phyloP scores from a whole-genome alignment of 495 filamentous ascomycete genomes.

The Trichoderma virens region DNA sequence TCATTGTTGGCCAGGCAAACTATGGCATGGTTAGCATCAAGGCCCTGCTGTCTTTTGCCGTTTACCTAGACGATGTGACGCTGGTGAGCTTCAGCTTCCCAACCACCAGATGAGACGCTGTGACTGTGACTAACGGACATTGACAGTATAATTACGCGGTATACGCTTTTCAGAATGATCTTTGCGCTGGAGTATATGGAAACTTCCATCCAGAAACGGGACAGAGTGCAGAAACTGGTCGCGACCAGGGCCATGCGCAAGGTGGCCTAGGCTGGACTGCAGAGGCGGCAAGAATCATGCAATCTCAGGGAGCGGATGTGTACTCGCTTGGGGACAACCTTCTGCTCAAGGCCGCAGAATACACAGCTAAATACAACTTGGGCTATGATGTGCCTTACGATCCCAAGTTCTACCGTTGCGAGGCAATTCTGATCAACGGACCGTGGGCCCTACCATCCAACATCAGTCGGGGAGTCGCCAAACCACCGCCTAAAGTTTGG shows the following conservation, averaged over 20 bases:
- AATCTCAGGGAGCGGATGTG: constrained; percentile 28
- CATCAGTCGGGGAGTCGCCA: constrained; percentile 21
- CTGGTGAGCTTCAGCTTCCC: constrained; percentile 24
- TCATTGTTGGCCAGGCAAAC: constrained; percentile 29
- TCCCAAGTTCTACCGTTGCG: constrained; percentile 28
- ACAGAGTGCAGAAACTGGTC: constrained; percentile 21
- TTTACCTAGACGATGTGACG: constrained; percentile 31
- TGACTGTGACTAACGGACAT: background rate
- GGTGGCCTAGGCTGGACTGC: constrained; percentile 22
- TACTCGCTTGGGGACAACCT: constrained; percentile 25
- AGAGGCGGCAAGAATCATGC: constrained; percentile 19
- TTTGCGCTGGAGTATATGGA: constrained; percentile 23
- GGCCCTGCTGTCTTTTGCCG: constrained; percentile 28
- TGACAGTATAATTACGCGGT: constrained; percentile 19
- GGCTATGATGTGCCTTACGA: constrained; percentile 28
- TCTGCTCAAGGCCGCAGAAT: constrained; percentile 27
- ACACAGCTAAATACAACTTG: constrained; percentile 29
- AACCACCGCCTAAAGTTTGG: constrained; percentile 14
- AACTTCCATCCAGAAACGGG: constrained; percentile 23
- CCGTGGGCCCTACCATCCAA: constrained; percentile 27
- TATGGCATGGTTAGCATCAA: constrained; percentile 29
- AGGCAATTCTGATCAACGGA: constrained; percentile 28
- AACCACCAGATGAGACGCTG: background rate
- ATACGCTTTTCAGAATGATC: constrained; percentile 23
- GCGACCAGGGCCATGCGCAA: constrained; percentile 21